Conservation (phyloP, 805 yeast genomes). For the Suhomyces canberraensis region DNA sequence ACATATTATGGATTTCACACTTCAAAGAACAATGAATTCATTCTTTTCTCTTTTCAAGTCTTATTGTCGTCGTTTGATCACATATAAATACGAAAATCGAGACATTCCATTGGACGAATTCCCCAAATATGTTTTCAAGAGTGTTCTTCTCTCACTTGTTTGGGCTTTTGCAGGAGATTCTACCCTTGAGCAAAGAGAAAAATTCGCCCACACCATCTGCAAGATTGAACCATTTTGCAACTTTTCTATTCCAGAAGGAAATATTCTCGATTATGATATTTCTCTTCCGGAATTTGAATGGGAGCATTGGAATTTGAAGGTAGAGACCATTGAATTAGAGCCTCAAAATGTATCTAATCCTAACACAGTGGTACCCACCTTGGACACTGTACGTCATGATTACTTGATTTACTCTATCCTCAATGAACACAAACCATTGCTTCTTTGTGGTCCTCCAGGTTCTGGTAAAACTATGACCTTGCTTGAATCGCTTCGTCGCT, state of each 20-base stretch:
- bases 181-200: constrained; percentile 29
- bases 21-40: constrained; percentile 34
- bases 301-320: constrained; percentile 37
- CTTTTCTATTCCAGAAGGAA: constrained; percentile 5
- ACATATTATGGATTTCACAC: constrained; percentile 54
- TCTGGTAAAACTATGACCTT: constrained; percentile 95
- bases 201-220: constrained; percentile 26
- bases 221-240: constrained; percentile 6
- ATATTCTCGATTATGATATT: constrained; percentile 40
- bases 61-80: constrained; percentile 25
- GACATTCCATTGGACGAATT: constrained; percentile 21
- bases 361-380: constrained; percentile 69
- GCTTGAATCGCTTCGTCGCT: constrained; percentile 58
- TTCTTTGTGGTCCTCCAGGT: constrained; percentile 96
- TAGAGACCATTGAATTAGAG: constrained; percentile 47
- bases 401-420: constrained; percentile 54
- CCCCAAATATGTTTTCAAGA: constrained; percentile 27
- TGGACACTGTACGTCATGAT: constrained; percentile 73
- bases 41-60: constrained; percentile 39
- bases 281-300: constrained; percentile 46
- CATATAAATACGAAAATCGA: constrained; percentile 7
- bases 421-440: constrained; percentile 53
- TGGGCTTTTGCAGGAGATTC: constrained; percentile 73
- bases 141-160: constrained; percentile 36
- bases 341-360: constrained; percentile 59